These are phyloP conservation scores for Discostella stelligeroides DNA, from an alignment of 108 stramenopile genomes.

Conservation along the genomic window DNA sequence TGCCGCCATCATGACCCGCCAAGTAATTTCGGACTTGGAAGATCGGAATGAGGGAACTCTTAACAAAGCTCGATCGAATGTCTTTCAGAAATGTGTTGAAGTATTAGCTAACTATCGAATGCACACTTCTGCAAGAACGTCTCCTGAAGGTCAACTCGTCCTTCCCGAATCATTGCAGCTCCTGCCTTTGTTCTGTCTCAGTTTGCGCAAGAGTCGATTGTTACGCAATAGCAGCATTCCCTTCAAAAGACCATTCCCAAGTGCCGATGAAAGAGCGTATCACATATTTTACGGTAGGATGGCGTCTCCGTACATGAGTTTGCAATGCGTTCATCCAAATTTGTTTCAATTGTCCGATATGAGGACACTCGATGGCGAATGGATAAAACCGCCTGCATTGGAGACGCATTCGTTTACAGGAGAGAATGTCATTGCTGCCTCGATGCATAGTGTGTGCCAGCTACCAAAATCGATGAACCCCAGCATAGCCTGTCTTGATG, in stretches of 20 bases:
- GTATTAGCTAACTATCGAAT: conserved; percentile 79
- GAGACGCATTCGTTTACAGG: conserved; percentile 27
- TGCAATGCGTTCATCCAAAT: conserved; percentile 67
- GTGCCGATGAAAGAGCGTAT: conserved; percentile 80
- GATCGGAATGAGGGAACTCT: conserved; percentile 36
- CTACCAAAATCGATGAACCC: conserved; percentile 58
- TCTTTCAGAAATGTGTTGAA: conserved; percentile 55
- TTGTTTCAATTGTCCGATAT: conserved; percentile 45
- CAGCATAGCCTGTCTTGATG: conserved; percentile 57
- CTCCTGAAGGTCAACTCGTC: conserved; percentile 78
- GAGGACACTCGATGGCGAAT: conserved; percentile 55
- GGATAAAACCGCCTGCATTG: conserved; percentile 37
- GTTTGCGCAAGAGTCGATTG: conserved; percentile 67
- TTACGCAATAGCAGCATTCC: conserved; percentile 44
- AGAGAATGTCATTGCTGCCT: conserved; percentile 43
- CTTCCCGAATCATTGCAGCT: conserved; percentile 89
- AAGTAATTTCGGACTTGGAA: conserved; percentile 47
- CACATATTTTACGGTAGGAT: conserved; percentile 55
- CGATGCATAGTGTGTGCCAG: conserved; percentile 49
- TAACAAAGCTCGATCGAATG: conserved; percentile 49
- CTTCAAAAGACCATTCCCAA: conserved; percentile 51
- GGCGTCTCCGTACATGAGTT: conserved; percentile 53
- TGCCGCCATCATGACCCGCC: conserved; percentile 56
- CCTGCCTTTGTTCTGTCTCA: conserved; percentile 86
- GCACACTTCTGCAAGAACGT: conserved; percentile 60